These are phyloP conservation scores for Chamaecyparis obtusa DNA, from an alignment of 75 land plant species.

Conservation along the genomic window DNA sequence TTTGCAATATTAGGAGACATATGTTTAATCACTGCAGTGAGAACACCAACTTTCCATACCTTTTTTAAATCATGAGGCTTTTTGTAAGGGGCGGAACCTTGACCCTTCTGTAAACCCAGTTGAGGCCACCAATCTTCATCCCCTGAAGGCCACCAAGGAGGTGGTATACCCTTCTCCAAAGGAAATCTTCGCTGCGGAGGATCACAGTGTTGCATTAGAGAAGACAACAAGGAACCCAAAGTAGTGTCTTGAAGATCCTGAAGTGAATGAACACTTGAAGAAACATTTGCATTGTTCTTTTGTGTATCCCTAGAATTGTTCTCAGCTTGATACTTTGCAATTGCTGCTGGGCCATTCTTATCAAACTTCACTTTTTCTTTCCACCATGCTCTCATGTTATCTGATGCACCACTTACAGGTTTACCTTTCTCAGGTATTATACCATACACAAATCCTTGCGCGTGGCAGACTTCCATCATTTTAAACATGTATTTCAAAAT, in stretches of 20 bases:
- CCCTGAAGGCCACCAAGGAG: slow-evolving; percentile 83
- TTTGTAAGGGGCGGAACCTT: slow-evolving; percentile 58
- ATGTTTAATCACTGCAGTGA: slow-evolving; percentile 74
- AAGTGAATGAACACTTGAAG: slow-evolving; percentile 35
- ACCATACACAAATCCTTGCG: slow-evolving; percentile 76
- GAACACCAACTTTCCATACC: slow-evolving; percentile 80
- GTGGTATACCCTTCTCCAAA: slow-evolving; percentile 69
- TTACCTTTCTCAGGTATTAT: slow-evolving; percentile 86
- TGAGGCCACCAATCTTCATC: slow-evolving; percentile 71
- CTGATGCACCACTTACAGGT: slow-evolving; percentile 78
- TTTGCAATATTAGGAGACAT: slow-evolving; percentile 78
- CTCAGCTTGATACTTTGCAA: slow-evolving; percentile 68
- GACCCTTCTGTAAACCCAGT: slow-evolving; percentile 51
- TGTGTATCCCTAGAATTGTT: slow-evolving; percentile 18
- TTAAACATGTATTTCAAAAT: slow-evolving; percentile 83
- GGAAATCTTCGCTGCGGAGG: slow-evolving; percentile 77
- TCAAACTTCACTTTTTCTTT: slow-evolving; percentile 84
- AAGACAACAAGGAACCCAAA: slow-evolving; percentile 68
- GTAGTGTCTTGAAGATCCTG: slow-evolving; percentile 81
- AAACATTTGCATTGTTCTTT: slow-evolving; percentile 16
- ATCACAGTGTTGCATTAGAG: slow-evolving; percentile 80
- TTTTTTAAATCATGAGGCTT: slow-evolving; percentile 86
- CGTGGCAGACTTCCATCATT: slow-evolving; percentile 83
- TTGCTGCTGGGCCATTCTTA: slow-evolving; percentile 76
- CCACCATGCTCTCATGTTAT: slow-evolving; percentile 87